These are phyloP conservation scores for Cicer bijugum DNA, from an alignment of 306 rosid species.

Conservation along the genomic window DNA sequence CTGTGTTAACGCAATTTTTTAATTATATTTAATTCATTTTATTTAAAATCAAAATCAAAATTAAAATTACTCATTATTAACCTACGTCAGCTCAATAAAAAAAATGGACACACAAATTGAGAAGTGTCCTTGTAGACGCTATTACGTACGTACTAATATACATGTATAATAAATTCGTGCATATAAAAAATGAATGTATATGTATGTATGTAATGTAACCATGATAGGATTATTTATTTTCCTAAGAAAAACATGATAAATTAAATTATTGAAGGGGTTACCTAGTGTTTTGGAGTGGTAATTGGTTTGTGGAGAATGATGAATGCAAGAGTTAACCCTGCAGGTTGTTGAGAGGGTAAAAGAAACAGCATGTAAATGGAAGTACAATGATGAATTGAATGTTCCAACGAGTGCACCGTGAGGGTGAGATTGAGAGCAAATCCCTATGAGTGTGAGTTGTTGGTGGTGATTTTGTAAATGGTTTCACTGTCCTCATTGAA, in stretches of 20 bases:
- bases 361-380: not conserved
- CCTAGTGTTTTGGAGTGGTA: slow-evolving; percentile 31
- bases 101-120: too few relatives aligned
- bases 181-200: too few relatives aligned
- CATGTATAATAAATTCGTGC: too few relatives aligned
- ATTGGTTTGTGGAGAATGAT: not conserved
- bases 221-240: not conserved
- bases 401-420: not conserved
- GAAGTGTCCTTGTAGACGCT: too few relatives aligned
- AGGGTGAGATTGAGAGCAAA: not conserved
- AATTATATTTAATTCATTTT: too few relatives aligned
- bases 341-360: slow-evolving; percentile 24
- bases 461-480: not conserved
- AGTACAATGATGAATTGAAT: not conserved
- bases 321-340: slow-evolving; percentile 1
- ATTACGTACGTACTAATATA: too few relatives aligned
- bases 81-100: too few relatives aligned
- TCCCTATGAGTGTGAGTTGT: not conserved
- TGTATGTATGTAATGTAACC: not conserved
- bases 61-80: too few relatives aligned
- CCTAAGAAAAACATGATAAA: not conserved
- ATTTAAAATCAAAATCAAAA: too few relatives aligned
- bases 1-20: too few relatives aligned
- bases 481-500: slow-evolving; percentile 31
- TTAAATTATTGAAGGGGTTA: not conserved